phyloP scores from a whole-genome alignment of 1,284 basidiomycete genomes.

The Mrakiaceae sp. region DNA sequence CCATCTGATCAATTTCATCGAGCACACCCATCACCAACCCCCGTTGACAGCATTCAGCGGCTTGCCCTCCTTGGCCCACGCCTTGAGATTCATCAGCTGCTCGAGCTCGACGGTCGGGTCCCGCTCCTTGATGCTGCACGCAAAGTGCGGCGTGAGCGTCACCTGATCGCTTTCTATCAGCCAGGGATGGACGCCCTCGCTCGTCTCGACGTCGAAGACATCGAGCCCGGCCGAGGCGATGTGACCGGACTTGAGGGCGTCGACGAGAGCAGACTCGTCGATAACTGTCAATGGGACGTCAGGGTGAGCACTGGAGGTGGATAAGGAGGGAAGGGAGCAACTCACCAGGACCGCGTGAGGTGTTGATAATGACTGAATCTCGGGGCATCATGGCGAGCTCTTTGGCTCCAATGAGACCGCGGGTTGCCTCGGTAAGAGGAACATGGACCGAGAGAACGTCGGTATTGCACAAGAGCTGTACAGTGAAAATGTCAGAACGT shows the following conservation, averaged over 20 bases:
- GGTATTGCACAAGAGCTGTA: slow-evolving; percentile 4
- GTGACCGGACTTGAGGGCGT: slow-evolving; percentile 9
- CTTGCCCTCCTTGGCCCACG: neutral
- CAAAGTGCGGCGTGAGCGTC: neutral
- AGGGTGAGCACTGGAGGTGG: neutral
- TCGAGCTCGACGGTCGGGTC: slow-evolving; percentile 2
- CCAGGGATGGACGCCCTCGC: slow-evolving; percentile 1
- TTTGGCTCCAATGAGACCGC: slow-evolving; percentile 2
- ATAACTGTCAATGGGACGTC: slow-evolving; percentile 2
- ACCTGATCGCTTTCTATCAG: slow-evolving; percentile 3
- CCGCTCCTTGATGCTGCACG: slow-evolving; percentile 2
- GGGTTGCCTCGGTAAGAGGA: neutral
- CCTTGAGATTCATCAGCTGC: neutral
- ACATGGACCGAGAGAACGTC: slow-evolving; percentile 16
- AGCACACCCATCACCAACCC: too few species aligned
- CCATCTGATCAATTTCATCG: too few species aligned
- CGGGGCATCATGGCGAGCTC: slow-evolving; percentile 5
- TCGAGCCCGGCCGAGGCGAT: slow-evolving; percentile 10
- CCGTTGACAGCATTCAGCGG: slow-evolving; percentile 10
- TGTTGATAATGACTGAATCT: slow-evolving; percentile 8
- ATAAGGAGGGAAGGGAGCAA: neutral
- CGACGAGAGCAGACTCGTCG: slow-evolving; percentile 2
- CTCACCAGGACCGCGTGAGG: slow-evolving; percentile 6
- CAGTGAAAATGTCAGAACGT: neutral
- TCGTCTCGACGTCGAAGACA: slow-evolving; percentile 7